Evolutionary conservation across 495 filamentous ascomycete genomes (phyloP).

Genomic region (Penicillium goetzii): DNA sequence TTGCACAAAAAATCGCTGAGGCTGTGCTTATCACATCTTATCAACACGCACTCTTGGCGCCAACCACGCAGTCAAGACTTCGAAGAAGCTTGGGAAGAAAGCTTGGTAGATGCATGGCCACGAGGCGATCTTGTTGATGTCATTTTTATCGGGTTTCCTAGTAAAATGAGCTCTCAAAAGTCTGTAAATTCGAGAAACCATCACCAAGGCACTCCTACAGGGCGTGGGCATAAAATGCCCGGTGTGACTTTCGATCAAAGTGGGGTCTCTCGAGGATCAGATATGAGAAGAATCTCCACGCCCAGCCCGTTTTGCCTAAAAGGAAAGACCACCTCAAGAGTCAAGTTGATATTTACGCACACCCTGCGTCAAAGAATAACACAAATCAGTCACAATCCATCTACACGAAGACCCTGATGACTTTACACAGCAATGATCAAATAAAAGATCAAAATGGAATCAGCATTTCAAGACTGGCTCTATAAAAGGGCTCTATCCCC

Average conservation of each 20-base stretch:
- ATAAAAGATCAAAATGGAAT: background rate
- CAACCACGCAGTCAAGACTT: background rate
- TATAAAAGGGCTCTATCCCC: background rate
- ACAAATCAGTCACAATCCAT: background rate
- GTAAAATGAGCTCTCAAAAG: background rate
- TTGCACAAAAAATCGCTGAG: background rate
- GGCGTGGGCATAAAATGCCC: background rate
- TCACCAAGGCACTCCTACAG: background rate
- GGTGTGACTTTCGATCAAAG: slow-evolving; percentile 1
- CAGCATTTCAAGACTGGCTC: background rate
- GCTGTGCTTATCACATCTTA: background rate
- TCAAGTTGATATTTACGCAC: background rate
- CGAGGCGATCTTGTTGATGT: background rate
- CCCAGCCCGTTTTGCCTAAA: slow-evolving; percentile 2
- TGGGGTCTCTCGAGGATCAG: slow-evolving; percentile 1
- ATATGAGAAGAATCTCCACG: background rate
- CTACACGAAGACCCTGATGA: background rate
- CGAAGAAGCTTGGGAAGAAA: background rate
- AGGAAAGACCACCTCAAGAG: background rate
- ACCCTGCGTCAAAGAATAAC: background rate
- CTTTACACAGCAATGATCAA: background rate
- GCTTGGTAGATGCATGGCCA: background rate
- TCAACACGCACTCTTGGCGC: slow-evolving; percentile 8
- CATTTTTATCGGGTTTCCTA: background rate
- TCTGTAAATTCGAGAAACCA: background rate